These are phyloP conservation scores for Tylopilus sp. DNA, from an alignment of 768 basidiomycete species.

Conservation along the genomic window DNA sequence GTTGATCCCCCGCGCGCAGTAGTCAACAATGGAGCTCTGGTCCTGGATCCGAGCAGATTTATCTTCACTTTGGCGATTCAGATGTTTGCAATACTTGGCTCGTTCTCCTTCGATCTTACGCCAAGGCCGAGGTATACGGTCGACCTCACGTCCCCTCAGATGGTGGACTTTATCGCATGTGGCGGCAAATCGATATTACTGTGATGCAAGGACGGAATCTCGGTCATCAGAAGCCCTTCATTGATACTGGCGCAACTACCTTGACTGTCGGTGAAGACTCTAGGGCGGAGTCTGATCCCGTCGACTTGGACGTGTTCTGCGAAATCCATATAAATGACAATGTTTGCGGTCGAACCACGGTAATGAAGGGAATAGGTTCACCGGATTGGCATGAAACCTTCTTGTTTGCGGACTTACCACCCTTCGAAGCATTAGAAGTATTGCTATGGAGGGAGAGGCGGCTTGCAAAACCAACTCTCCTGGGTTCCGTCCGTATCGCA, in stretches of 20 bases:
- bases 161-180: slow-evolving; percentile 83
- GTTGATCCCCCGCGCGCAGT: slow-evolving; percentile 32
- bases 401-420: slow-evolving; percentile 69
- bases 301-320: slow-evolving; percentile 72
- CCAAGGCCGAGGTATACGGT: slow-evolving; percentile 77
- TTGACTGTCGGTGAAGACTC: slow-evolving; percentile 31
- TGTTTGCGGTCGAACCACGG: slow-evolving; percentile 69
- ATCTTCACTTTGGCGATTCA: slow-evolving; percentile 64
- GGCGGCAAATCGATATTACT: slow-evolving; percentile 75
- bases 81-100: slow-evolving; percentile 74
- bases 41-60: slow-evolving; percentile 59
- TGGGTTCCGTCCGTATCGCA: slow-evolving; percentile 64
- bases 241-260: slow-evolving; percentile 24
- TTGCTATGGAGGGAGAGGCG: slow-evolving; percentile 70
- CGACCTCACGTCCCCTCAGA: slow-evolving; percentile 49
- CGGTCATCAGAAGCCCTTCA: slow-evolving; percentile 45
- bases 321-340: slow-evolving; percentile 71
- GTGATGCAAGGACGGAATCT: slow-evolving; percentile 74
- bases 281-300: slow-evolving; percentile 44
- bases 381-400: slow-evolving; percentile 87
- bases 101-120: slow-evolving; percentile 75
- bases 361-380: slow-evolving; percentile 60
- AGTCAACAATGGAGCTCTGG: slow-evolving; percentile 58
- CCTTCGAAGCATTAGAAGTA: slow-evolving; percentile 69
- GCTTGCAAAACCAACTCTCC: slow-evolving; percentile 46